Percentiles rank a stretch among this genome's conserved stretches.
Conservation (phyloP, 441 rosid species). For the Bruguiera hainesii region DNA sequence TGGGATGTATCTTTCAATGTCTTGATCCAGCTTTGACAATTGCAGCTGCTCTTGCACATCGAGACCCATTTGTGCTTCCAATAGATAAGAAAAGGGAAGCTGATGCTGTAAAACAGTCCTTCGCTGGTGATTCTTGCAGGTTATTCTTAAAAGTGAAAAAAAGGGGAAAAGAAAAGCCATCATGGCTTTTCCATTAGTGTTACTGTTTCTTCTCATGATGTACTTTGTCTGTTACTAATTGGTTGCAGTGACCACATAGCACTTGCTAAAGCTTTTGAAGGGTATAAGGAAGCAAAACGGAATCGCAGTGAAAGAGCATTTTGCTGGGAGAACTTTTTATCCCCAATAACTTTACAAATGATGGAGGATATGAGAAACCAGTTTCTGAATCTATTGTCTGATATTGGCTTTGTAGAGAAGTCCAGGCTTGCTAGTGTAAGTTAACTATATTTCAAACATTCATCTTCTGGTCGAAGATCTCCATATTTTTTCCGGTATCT, state of each 20-base stretch:
- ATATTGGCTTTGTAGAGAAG: slow-evolving; percentile 87
- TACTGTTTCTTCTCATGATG: not conserved
- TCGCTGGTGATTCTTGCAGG: slow-evolving; percentile 99
- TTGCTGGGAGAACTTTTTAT: slow-evolving; percentile 87
- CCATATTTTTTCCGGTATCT: not conserved
- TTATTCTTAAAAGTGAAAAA: slow-evolving; percentile 12
- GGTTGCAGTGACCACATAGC: slow-evolving; percentile 91
- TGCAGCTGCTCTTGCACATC: slow-evolving; percentile 92
- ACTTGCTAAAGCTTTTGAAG: slow-evolving; percentile 86
- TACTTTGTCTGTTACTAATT: slow-evolving; percentile 18
- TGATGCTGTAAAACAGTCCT: slow-evolving; percentile 79
- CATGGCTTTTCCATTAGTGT: slow-evolving; percentile 8
- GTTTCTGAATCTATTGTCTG: slow-evolving; percentile 77
- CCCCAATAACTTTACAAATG: slow-evolving; percentile 80
- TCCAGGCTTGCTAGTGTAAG: slow-evolving; percentile 73
- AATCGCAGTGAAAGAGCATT: slow-evolving; percentile 58
- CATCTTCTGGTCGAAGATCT: not conserved
- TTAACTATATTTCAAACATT: slow-evolving; percentile 14
- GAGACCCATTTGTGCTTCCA: slow-evolving; percentile 90
- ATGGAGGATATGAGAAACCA: slow-evolving; percentile 96
- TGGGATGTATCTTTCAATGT: slow-evolving; percentile 92
- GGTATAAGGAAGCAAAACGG: slow-evolving; percentile 72
- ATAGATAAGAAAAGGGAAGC: slow-evolving; percentile 78
- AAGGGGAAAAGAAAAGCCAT: not conserved
- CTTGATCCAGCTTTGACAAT: slow-evolving; percentile 93